A percentile compares a stretch with the other conserved stretches of the same genome.
phyloP scores from a whole-genome alignment of 768 basidiomycete species.

The Termitomyces sp. region DNA sequence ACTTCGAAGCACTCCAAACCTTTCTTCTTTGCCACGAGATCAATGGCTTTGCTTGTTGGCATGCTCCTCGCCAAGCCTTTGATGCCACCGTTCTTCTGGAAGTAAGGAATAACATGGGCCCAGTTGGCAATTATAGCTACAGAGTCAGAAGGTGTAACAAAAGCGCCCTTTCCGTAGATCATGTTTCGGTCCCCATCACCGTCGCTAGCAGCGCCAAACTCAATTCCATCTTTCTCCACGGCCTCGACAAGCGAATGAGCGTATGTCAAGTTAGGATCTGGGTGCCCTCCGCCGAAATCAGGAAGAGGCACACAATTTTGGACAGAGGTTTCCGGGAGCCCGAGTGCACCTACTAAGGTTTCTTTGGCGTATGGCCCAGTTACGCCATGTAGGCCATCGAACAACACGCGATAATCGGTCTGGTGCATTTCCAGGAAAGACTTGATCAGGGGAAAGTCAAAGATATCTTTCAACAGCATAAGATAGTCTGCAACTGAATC shows the following conservation, averaged over 20 bases:
- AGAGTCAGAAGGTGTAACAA: slow-evolving; percentile 96
- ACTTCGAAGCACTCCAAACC: slow-evolving; percentile 92
- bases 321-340: slow-evolving; percentile 70
- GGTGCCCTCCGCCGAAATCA: slow-evolving; percentile 97
- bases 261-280: slow-evolving; percentile 97
- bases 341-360: slow-evolving; percentile 79
- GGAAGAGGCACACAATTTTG: slow-evolving; percentile 91
- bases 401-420: slow-evolving; percentile 76
- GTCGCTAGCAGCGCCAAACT: slow-evolving; percentile 94
- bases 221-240: slow-evolving; percentile 81
- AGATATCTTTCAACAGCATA: slow-evolving; percentile 77
- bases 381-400: slow-evolving; percentile 95
- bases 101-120: slow-evolving; percentile 90
- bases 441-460: slow-evolving; percentile 92
- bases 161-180: slow-evolving; percentile 98
- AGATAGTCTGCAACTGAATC: slow-evolving; percentile 92
- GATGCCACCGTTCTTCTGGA: slow-evolving; percentile 80
- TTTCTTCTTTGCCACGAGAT: slow-evolving; percentile 92
- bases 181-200: slow-evolving; percentile 99
- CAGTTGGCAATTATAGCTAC: slow-evolving; percentile 99
- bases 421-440: slow-evolving; percentile 71
- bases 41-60: slow-evolving; percentile 97
- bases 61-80: slow-evolving; percentile 96
- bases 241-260: slow-evolving; percentile 90
- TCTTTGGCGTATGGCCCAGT: slow-evolving; percentile 94